Percentiles rank a stretch among this genome's conserved stretches.
These are phyloP conservation scores for Wallacemonas collosoma DNA, from an alignment of 208 protist genomes.

Conservation along the genomic window DNA sequence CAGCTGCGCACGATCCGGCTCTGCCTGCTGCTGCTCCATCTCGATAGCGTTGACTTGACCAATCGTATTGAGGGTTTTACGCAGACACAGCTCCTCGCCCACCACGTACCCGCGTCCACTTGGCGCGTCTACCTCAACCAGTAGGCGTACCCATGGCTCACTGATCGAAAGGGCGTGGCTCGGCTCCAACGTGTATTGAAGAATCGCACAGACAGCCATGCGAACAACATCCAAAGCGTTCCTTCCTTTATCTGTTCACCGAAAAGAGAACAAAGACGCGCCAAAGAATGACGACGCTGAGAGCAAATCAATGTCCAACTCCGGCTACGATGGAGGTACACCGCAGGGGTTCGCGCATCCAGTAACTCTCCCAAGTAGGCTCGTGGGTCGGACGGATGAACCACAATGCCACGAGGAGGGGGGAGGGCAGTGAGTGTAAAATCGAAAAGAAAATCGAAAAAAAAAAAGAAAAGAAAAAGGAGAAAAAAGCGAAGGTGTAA, in stretches of 20 bases:
- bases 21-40: background rate
- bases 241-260: no score
- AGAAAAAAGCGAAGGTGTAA: background rate
- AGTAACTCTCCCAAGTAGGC: no score
- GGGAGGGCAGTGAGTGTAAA: background rate
- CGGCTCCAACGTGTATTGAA: background rate
- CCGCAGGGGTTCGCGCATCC: no score
- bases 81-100: background rate
- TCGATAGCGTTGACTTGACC: background rate
- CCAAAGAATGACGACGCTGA: background rate
- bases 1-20: background rate
- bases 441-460: background rate
- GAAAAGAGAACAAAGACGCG: no score
- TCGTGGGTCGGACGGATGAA: no score
- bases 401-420: background rate
- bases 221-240: no score
- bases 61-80: background rate
- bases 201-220: constrained; percentile 6
- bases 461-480: background rate
- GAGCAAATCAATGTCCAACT: background rate
- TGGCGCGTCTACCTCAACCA: background rate
- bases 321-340: background rate
- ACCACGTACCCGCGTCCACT: constrained; percentile 5
- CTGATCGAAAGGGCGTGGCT: constrained; percentile 2
- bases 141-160: constrained; percentile 2